A percentile compares a stretch with the other conserved stretches of the same genome.
phyloP scores from a whole-genome alignment of 176 grass and related monocot genomes.

The Thalia dealbata region DNA sequence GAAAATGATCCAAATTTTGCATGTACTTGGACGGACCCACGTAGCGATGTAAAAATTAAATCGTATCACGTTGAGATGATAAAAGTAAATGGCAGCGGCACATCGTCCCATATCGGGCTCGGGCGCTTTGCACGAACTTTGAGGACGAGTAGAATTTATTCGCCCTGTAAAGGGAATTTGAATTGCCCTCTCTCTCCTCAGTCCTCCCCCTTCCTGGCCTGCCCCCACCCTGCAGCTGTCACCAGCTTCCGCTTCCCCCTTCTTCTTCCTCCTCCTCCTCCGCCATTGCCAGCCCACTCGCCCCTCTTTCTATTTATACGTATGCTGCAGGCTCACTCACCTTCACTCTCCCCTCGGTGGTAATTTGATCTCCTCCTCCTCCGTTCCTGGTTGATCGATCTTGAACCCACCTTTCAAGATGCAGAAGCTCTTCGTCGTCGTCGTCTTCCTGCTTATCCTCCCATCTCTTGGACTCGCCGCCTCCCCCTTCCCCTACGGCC shows the following conservation, averaged over 20 bases:
- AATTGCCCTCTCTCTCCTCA: background rate
- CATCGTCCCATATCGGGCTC: no score
- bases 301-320: background rate
- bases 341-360: background rate
- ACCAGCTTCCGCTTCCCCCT: slow-evolving; percentile 2
- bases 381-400: no score
- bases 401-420: background rate
- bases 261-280: background rate
- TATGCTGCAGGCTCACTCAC: background rate
- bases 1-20: no score
- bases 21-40: no score
- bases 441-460: background rate
- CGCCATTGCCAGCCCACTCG: slow-evolving; percentile 9
- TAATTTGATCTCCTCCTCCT: no score
- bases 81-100: no score
- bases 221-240: slow-evolving; percentile 25
- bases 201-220: no score
- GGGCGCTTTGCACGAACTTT: background rate
- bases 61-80: no score
- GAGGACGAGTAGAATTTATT: background rate
- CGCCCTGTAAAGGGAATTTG: background rate
- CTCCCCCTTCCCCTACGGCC: background rate
- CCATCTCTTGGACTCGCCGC: slow-evolving; percentile 3
- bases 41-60: no score
- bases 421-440: background rate